These are phyloP conservation scores for Uronychia setigera DNA, from an alignment of 73 alveolate genomes.

Conservation along the genomic window DNA sequence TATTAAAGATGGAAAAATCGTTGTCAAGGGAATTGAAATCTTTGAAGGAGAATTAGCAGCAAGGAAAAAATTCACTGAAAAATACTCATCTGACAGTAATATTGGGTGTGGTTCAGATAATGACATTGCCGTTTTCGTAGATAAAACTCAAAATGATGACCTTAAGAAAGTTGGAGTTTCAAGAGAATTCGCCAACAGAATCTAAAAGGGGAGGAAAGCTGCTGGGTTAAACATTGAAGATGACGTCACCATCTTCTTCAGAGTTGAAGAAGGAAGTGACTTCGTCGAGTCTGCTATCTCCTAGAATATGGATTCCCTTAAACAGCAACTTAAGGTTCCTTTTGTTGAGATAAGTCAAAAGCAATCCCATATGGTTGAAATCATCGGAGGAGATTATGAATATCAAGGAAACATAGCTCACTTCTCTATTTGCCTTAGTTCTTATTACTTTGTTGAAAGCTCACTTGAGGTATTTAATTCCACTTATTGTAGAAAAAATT, in stretches of 20 bases:
- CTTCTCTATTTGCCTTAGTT: constrained; percentile 16
- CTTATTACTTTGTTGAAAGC: neutral
- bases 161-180: constrained; percentile 82
- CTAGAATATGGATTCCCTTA: constrained; percentile 34
- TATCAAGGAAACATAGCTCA: constrained; percentile 23
- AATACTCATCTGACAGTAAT: constrained; percentile 66
- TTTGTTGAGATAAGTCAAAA: constrained; percentile 5
- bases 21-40: constrained; percentile 74
- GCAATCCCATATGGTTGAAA: constrained; percentile 1
- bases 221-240: constrained; percentile 91
- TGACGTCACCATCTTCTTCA: constrained; percentile 79
- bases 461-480: neutral
- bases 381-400: constrained; percentile 1
- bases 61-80: constrained; percentile 79
- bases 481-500: constrained; percentile 23
- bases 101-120: constrained; percentile 77
- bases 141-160: constrained; percentile 75
- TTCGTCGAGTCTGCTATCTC: constrained; percentile 35
- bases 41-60: constrained; percentile 69
- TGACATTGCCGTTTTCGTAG: constrained; percentile 80
- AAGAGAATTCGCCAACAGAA: constrained; percentile 89
- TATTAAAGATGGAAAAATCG: constrained; percentile 72
- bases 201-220: constrained; percentile 94
- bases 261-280: constrained; percentile 41
- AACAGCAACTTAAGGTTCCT: constrained; percentile 54